Conservation (phyloP, 768 basidiomycete genomes). For the Suillus occidentalis region DNA sequence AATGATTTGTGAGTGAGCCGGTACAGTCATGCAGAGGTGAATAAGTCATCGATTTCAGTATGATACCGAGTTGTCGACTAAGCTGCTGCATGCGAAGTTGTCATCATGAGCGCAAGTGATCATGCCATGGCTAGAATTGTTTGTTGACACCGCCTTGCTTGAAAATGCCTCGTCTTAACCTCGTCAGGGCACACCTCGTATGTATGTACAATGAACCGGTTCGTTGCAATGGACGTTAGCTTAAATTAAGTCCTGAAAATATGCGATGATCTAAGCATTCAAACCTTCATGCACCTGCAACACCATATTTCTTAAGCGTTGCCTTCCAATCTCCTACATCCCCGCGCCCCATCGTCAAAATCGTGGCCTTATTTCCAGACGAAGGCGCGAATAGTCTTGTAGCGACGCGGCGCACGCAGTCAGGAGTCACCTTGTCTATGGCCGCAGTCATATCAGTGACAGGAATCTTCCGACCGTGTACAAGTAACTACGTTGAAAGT, state of each 20-base stretch:
- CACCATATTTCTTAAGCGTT: conserved; percentile 68
- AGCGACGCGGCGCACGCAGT: conserved; percentile 76
- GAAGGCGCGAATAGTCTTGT: conserved; percentile 68
- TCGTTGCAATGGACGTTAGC: not conserved
- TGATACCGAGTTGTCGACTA: not conserved
- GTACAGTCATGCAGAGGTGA: not conserved
- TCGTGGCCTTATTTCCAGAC: conserved; percentile 65
- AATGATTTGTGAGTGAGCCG: not conserved
- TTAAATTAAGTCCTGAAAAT: not conserved
- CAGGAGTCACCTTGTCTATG: conserved; percentile 73
- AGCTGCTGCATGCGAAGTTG: not conserved
- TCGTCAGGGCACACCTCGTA: not conserved
- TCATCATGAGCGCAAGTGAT: not conserved
- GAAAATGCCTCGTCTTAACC: not conserved
- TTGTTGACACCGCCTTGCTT: not conserved
- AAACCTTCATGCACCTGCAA: conserved; percentile 36
- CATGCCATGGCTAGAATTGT: not conserved
- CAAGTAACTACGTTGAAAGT: conserved; percentile 56
- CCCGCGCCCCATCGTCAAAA: conserved; percentile 83
- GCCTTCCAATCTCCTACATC: conserved; percentile 68
- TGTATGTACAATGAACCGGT: not conserved
- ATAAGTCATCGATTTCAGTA: not conserved
- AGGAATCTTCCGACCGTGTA: conserved; percentile 83
- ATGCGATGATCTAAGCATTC: not conserved
- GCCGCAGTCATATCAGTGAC: conserved; percentile 89